Evolutionary conservation across 805 yeast genomes (phyloP).

Genomic region (Spathaspora hagerdaliae): DNA sequence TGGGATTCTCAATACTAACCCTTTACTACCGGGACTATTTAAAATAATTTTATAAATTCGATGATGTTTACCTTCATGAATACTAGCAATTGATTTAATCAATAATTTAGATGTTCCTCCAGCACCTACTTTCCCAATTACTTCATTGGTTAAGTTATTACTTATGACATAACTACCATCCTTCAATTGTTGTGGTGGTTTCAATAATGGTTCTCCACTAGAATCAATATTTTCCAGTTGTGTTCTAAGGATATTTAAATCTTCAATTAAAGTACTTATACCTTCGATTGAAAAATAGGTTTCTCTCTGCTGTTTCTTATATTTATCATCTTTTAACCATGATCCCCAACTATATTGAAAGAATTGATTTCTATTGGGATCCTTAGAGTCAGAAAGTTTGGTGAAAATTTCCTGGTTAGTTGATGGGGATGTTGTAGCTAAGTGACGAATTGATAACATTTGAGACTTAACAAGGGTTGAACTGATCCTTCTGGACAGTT

Average conservation of each 20-base stretch:
- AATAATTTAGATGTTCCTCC: conserved; percentile 38
- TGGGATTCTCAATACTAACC: conserved; percentile 79
- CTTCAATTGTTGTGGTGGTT: conserved; percentile 35
- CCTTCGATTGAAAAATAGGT: conserved; percentile 85
- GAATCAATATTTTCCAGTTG: conserved; percentile 11
- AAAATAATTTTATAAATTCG: conserved; percentile 74
- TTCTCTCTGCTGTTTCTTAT: conserved; percentile 69
- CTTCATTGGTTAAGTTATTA: conserved; percentile 41
- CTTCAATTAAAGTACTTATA: conserved; percentile 48
- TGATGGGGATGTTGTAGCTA: conserved; percentile 16
- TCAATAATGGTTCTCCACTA: conserved; percentile 15
- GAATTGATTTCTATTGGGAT: conserved; percentile 66
- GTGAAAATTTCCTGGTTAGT: conserved; percentile 41
- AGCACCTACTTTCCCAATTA: conserved; percentile 42
- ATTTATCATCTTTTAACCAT: conserved; percentile 78
- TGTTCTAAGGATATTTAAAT: conserved; percentile 35
- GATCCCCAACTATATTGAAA: conserved; percentile 94
- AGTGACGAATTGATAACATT: too few relatives aligned
- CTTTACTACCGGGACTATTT: conserved; percentile 44
- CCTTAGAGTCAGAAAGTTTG: conserved; percentile 53
- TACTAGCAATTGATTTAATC: conserved; percentile 70
- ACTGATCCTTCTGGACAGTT: not conserved
- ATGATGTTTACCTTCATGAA: conserved; percentile 94
- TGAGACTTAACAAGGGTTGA: not conserved
- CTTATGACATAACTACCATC: conserved; percentile 43